Evolutionary conservation across 2,329 filamentous ascomycete genomes (phyloP), one percentile per base, ranked within the genome.

Genomic region (Diaporthe helianthi): DNA sequence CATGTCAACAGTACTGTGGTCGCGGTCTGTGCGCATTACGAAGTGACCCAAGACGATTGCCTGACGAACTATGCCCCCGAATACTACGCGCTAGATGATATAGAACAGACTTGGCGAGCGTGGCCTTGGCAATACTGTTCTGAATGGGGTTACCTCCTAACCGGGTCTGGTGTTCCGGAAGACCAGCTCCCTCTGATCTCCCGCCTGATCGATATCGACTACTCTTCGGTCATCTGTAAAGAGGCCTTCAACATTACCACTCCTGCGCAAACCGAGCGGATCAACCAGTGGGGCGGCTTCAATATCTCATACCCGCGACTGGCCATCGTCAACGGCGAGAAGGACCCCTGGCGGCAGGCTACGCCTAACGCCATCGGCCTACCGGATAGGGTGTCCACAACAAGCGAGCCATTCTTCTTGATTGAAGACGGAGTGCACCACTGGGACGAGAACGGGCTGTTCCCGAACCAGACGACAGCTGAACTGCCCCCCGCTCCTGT

Each of bases 251-350:
- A 91, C 79, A 89, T 94, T 75, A 88, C 86, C 0, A 78, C 81
- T 0, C 86, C 86, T 0, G 86, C 93, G 0, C 83, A 94, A 64
- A 80, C 90, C 0, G 84, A 88, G 1, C 82, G 83, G 0, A 89
- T 96, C 78, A 96, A 97, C 83, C 89, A 90, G 76, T 90, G 92
- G 72, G 93, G 93, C 51, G 92, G 89, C 15, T 92, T 89, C 78
- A 81, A 87, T 76, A 90, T 96, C 74, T 86, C 86, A 54, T 94
- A 93, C 76, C 87, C 90, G 1, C 90, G 93, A 1, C 86, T 97
- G 0, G 93, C 93, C 3, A 86, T 92, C 58, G 83, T 97, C 47
- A 93, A 94, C 71, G 93, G 93, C 33, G 87, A 92, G 72, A 87
- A 88, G 68, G 93, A 97, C 76, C 93, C 93, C 0, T 97, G 93